Evolutionary conservation across 148 eudicot genomes (phyloP), one percentile per base, ranked within the genome.

Genomic region (Camellia japonica): DNA sequence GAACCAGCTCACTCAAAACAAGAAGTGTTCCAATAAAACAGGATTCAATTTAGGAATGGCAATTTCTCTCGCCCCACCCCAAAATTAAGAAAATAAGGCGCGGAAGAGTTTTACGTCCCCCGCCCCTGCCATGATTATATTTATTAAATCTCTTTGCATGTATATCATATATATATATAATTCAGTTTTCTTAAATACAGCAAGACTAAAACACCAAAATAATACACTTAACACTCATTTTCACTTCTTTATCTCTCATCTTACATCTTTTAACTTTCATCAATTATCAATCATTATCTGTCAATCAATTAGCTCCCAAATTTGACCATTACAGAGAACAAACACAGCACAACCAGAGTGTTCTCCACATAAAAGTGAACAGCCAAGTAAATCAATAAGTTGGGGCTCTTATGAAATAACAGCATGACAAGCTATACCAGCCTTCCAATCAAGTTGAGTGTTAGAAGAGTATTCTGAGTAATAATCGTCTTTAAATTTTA

Each of bases 391-490:
- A 6, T 2, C 12, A 55, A 55, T 55, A 8, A 55, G 58, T 55
- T 55, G 58, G 58, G 58, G 11, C 58, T 55, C 15, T 55, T 55
- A 8, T 55, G 58, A 70, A 70, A 44, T 60, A 60, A 60, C 3
- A 18, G 18, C 19, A 60, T 15, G 6, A 60, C 19, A 15, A 60
- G 52, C 5, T 60, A 18, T 60, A n/a, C 55, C 55, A 47, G 13
- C 55, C 15, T 44, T 69, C 54, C 73, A 44, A 69, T 43, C 73
- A 69, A 69, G 23, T 52, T 69, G 73, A 69, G 12, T 2, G 73
- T 18, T 15, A 60, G 13, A 70, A 7, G 10, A 70, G 73, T 44
- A 70, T 16, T 44, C 8, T 1, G 8, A 71, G 41, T 49, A 7
- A 19, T 71, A 20, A 52, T 23, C 14, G 7, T 71, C 60, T 70